A percentile compares a stretch with the other conserved stretches of the same genome.
Conservation (phyloP, 257 asterid species). For the Echium plantagineum region DNA sequence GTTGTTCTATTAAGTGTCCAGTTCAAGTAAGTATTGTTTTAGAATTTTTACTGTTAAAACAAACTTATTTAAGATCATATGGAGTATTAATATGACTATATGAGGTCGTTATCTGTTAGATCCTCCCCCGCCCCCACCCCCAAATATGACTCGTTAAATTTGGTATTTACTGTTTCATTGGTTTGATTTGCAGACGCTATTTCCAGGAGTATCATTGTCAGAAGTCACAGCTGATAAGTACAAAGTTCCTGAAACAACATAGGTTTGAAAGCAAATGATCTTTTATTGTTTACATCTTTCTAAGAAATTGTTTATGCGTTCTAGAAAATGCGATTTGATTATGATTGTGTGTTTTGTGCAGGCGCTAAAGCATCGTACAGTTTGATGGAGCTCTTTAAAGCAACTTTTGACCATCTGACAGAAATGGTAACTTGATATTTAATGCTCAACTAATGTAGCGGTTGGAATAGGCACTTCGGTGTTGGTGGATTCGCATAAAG, state of each 20-base stretch:
- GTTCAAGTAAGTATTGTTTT: too few relatives aligned
- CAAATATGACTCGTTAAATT: too few relatives aligned
- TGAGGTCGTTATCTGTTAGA: too few relatives aligned
- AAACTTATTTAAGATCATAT: background rate
- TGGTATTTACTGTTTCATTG: constrained; percentile 6
- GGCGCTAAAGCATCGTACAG: background rate
- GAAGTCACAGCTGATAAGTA: constrained; percentile 71
- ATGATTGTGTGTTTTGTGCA: too few relatives aligned
- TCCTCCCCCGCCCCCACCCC: too few relatives aligned
- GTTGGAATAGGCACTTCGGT: background rate
- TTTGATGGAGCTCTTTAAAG: background rate
- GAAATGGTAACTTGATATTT: too few relatives aligned
- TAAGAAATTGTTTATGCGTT: too few relatives aligned
- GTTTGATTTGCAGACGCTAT: constrained; percentile 34
- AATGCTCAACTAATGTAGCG: background rate
- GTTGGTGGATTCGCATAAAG: background rate
- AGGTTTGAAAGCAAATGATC: background rate
- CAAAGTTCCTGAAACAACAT: constrained; percentile 42
- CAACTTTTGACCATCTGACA: background rate
- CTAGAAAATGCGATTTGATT: too few relatives aligned
- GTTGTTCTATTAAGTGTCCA: background rate
- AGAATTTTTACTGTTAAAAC: too few relatives aligned
- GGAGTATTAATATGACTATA: background rate
- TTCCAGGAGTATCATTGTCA: constrained; percentile 65
- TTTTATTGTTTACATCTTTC: background rate